These are phyloP conservation scores for Psilocybe cyanescens DNA, from an alignment of 768 basidiomycete species.

Conservation along the genomic window DNA sequence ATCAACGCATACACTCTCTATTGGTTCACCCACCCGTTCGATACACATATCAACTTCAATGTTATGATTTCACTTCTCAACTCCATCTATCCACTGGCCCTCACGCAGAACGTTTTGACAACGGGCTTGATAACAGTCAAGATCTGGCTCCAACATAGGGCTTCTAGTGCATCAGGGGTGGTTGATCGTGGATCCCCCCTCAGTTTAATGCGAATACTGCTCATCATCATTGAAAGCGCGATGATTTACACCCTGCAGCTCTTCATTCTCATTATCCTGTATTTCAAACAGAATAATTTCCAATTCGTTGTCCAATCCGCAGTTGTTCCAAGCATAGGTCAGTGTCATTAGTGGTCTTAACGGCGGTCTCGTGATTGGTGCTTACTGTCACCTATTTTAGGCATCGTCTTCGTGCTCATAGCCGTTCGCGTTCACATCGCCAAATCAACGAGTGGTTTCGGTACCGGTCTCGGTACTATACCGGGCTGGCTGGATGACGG, in stretches of 20 bases:
- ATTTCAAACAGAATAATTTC: constrained; percentile 14
- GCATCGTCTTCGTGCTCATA: constrained; percentile 26
- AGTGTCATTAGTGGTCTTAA: not conserved
- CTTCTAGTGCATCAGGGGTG: constrained; percentile 23
- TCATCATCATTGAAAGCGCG: constrained; percentile 30
- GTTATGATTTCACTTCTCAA: constrained; percentile 16
- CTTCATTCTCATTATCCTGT: constrained; percentile 25
- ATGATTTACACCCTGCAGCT: constrained; percentile 27
- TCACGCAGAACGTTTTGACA: constrained; percentile 32
- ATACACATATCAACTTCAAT: constrained; percentile 6
- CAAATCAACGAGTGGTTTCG: constrained; percentile 5
- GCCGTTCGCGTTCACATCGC: constrained; percentile 23
- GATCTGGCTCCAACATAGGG: constrained; percentile 29
- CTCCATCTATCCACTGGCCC: constrained; percentile 28
- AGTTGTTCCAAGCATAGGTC: constrained; percentile 28
- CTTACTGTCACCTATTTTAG: constrained; percentile 1
- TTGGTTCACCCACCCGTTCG: constrained; percentile 28
- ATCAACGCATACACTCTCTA: constrained; percentile 25
- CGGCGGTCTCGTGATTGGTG: not conserved
- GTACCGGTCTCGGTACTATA: constrained; percentile 12
- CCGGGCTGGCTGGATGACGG: constrained; percentile 16
- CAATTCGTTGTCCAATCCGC: constrained; percentile 24
- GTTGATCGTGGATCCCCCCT: constrained; percentile 13
- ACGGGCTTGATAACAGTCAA: constrained; percentile 31
- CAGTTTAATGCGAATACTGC: constrained; percentile 17